These are phyloP conservation scores for Arabidopsis thaliana DNA, from an alignment of 345 rosid genomes.

Conservation along the genomic window TAIR10.1 NC_003076.8:8532501-8533000, in stretches of 20 bases:
- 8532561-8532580: conserved; percentile 57
- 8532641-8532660: conserved; percentile 52
- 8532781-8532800: conserved; percentile 64
- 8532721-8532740: conserved; percentile 65
- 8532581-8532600: conserved; percentile 66
- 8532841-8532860: conserved; percentile 53
- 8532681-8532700: conserved; percentile 57
- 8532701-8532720: conserved; percentile 70
- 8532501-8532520: conserved; percentile 66
- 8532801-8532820: conserved; percentile 70
- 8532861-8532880: conserved; percentile 54
- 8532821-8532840: conserved; percentile 62
- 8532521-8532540: conserved; percentile 59
- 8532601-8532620: conserved; percentile 66
- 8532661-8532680: conserved; percentile 54
- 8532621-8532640: conserved; percentile 55
- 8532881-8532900: conserved; percentile 50
- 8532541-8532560: conserved; percentile 59
- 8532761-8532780: conserved; percentile 60
- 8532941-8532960: conserved; percentile 44
- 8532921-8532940: conserved; percentile 66
- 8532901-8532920: conserved; percentile 78
- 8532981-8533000: conserved; percentile 66
- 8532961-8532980: conserved; percentile 55
- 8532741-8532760: conserved; percentile 53